Evolutionary conservation across 768 basidiomycete genomes (phyloP).

Genomic region (Trametes sanguinea): DNA sequence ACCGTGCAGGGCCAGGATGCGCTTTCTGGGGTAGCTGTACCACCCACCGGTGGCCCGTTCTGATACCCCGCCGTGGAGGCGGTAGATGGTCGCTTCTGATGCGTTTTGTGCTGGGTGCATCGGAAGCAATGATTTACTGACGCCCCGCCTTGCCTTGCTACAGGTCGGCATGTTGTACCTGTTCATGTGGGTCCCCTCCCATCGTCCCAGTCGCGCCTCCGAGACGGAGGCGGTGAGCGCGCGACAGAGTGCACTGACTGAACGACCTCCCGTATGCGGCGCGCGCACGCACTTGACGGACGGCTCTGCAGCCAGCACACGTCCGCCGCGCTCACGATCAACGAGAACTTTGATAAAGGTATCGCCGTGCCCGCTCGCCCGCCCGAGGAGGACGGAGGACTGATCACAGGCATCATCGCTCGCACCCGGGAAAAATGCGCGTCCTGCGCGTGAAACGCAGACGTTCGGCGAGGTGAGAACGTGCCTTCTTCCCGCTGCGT

Average conservation of each 20-base stretch:
- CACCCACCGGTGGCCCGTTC: not conserved
- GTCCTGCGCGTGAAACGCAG: conserved; percentile 27
- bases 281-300: not conserved
- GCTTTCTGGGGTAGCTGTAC: not conserved
- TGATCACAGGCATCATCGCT: not conserved
- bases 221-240: not conserved
- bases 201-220: conserved; percentile 4
- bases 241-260: conserved; percentile 29
- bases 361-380: conserved; percentile 2
- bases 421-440: not conserved
- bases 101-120: not conserved
- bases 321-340: conserved; percentile 77
- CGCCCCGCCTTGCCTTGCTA: not conserved
- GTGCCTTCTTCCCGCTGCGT: not conserved
- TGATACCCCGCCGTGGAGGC: not conserved
- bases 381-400: not conserved
- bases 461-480: conserved; percentile 45
- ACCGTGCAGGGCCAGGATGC: not conserved
- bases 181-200: conserved; percentile 64
- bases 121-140: not conserved
- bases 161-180: conserved; percentile 88
- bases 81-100: not conserved
- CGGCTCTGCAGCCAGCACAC: conserved; percentile 62
- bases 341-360: conserved; percentile 90
- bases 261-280: not conserved